Percentiles rank a stretch among this genome's conserved stretches.
phyloP scores from a whole-genome alignment of 1,139 yeast species.

The Suhomyces panamericanus region DNA sequence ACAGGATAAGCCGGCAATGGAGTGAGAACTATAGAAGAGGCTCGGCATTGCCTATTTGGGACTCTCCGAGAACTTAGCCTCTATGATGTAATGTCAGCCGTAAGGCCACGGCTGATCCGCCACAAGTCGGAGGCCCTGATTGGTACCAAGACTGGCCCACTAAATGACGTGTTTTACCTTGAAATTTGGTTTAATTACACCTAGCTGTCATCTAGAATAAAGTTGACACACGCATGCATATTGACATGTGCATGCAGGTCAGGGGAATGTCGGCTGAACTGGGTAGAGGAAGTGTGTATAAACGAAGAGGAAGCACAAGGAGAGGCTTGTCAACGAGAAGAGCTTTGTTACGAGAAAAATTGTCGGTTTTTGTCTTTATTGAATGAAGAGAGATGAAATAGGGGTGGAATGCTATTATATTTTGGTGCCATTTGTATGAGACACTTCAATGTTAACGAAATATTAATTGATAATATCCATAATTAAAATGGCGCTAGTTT shows the following conservation, averaged over 20 bases:
- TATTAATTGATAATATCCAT: no score
- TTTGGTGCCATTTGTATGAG: no score
- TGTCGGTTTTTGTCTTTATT: no score
- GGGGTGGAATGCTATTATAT: no score
- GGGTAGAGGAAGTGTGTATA: not conserved
- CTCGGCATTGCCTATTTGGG: not conserved
- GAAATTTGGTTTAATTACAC: no score
- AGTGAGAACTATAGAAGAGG: not conserved
- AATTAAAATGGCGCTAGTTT: no score
- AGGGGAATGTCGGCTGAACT: not conserved
- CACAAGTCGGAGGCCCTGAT: no score
- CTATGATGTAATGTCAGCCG: not conserved
- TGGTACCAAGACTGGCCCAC: no score
- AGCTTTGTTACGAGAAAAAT: not conserved
- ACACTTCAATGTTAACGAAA: no score
- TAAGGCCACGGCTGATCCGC: not conserved
- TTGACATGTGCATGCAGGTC: not conserved
- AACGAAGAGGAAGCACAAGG: no score
- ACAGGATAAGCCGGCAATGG: conserved; percentile 1
- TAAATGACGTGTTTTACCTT: not conserved
- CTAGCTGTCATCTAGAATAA: not conserved
- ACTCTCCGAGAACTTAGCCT: conserved; percentile 1
- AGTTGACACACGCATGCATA: conserved; percentile 1
- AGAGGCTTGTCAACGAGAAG: not conserved
- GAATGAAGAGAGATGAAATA: no score